These are phyloP conservation scores for Rubus parviflorus DNA, from an alignment of 306 rosid genomes.

Conservation along the genomic window DNA sequence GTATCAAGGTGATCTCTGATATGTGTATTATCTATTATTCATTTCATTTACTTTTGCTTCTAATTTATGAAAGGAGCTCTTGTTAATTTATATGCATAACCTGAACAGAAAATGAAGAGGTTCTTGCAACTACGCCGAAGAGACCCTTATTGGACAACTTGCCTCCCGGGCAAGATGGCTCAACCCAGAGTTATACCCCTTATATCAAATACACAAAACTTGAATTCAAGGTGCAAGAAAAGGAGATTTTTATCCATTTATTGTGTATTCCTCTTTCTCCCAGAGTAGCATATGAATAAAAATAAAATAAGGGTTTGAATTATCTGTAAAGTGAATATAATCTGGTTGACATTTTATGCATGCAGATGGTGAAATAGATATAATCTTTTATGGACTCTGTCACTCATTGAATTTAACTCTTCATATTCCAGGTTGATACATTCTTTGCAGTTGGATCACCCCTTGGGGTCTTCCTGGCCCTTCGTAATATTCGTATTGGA, in stretches of 20 bases:
- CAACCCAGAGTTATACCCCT: constrained; percentile 62
- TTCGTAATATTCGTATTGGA: constrained; percentile 89
- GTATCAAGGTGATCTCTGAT: constrained; percentile 54
- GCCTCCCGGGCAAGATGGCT: constrained; percentile 47
- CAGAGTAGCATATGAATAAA: neutral
- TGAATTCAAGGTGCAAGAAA: constrained; percentile 68
- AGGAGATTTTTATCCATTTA: neutral
- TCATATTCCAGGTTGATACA: constrained; percentile 77
- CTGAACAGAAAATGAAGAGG: constrained; percentile 40
- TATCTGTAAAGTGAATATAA: neutral
- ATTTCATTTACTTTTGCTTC: constrained; percentile 6
- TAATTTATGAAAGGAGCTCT: constrained; percentile 4
- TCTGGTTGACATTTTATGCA: constrained; percentile 12
- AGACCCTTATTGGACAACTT: constrained; percentile 39
- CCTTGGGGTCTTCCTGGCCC: constrained; percentile 95
- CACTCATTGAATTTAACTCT: constrained; percentile 25
- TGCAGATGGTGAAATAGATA: neutral
- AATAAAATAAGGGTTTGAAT: neutral
- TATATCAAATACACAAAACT: constrained; percentile 76
- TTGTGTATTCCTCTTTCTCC: neutral
- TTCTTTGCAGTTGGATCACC: constrained; percentile 99
- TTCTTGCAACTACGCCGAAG: constrained; percentile 35
- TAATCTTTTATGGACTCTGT: constrained; percentile 13
- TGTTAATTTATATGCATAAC: constrained; percentile 15
- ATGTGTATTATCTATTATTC: constrained; percentile 9